A percentile compares a stretch with the other conserved stretches of the same genome.
Evolutionary conservation across 2,329 filamentous ascomycete species (phyloP).

Genomic region (Colletotrichum godetiae): DNA sequence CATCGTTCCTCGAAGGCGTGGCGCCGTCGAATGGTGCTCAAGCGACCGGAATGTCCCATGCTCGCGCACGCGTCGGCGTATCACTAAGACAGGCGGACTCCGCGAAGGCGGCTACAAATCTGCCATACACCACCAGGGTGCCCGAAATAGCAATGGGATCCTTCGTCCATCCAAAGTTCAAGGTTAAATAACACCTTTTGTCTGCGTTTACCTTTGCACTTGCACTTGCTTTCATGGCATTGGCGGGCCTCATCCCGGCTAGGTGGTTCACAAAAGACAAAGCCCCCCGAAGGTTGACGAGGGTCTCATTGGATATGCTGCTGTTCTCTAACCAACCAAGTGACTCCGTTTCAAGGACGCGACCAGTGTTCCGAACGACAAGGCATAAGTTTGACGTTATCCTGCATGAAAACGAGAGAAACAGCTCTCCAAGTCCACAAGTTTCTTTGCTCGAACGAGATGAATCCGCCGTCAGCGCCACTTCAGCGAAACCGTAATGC

Average conservation of each 20-base stretch:
- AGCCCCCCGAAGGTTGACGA: background rate
- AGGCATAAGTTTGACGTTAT: background rate
- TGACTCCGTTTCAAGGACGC: background rate
- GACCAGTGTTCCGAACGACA: background rate
- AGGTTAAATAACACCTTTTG: background rate
- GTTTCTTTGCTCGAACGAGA: background rate
- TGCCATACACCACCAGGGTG: background rate
- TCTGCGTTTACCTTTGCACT: background rate
- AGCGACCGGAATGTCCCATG: slow-evolving; percentile 4
- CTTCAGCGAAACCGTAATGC: background rate
- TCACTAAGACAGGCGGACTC: background rate
- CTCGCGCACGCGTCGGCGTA: slow-evolving; percentile 13
- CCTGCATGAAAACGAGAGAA: background rate
- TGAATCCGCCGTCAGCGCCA: slow-evolving; percentile 9
- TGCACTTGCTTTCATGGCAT: background rate
- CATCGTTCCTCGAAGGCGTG: slow-evolving; percentile 10
- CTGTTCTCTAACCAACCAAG: background rate
- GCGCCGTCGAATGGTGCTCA: background rate
- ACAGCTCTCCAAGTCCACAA: background rate
- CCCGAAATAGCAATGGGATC: slow-evolving; percentile 4
- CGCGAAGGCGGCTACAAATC: background rate
- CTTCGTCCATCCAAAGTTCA: background rate
- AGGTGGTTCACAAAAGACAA: background rate
- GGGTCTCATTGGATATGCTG: background rate
- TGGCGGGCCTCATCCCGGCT: background rate